Base-by-base conservation (phyloP, 179 eudicot genomes). In the Amaranthus tricolor region DNA sequence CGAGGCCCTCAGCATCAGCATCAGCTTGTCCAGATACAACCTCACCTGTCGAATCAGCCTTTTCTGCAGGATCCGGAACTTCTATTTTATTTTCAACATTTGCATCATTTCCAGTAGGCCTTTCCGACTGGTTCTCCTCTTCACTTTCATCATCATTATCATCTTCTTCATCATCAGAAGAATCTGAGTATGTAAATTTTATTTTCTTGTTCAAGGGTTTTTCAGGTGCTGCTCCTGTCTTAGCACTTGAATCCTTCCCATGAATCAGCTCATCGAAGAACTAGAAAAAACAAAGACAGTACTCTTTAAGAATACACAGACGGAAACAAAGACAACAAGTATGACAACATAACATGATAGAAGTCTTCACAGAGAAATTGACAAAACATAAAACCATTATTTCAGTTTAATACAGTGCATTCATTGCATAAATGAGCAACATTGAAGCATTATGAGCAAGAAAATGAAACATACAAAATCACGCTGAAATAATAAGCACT, bases 201-300 rank as follows among this genome's bases (percentile, higher is more conserved):
- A 75, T 89, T 77, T 90, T 89, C 78, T 95, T 95, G 80, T 93
- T 95, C 54, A 77, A 10, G 61, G 90, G 86, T 77, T 90, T 87
- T 44, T 80, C 66, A 4, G 86, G 73, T 71, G 72, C 47, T 19
- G 77, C 80, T 58, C 77, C 74, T 53, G 57, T 73, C 16, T 72
- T 75, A 50, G 61, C 50, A 48, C 71, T 78, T 57, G 84, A 68
- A 68, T 80, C 83, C 82, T 82, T 80, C 45, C 91, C 97, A 50
- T 85, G 67, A 52, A 87, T 77, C 71, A 95, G 86, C 77, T 93
- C 98, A 85, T 95, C 99, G 79, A 84, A 89, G 75, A 87, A 93
- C 99, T 95, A 80, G 71, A 43, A 6, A 68, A 67, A 56, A 61
- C 50, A 66, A 59, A 64, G 17, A 13, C 6, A 57, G 14, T 43